Base-by-base conservation (phyloP, 1,284 basidiomycete species). In the Puccinia triticina region DNA sequence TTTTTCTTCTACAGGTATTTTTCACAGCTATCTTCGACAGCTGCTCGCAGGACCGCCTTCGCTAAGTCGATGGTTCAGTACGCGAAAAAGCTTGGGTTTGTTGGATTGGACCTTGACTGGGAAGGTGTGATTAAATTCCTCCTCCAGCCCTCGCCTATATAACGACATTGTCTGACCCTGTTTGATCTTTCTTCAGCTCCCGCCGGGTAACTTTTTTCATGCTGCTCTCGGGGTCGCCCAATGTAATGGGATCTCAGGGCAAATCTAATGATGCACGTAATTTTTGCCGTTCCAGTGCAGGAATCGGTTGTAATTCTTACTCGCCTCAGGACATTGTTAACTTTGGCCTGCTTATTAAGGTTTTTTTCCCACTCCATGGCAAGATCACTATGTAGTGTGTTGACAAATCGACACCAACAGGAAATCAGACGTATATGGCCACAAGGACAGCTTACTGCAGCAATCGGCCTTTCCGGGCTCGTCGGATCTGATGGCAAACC, bases 391-490 rank as follows among this genome's bases (percentile, higher is more conserved):
- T 32, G n/a, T 34, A 21, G 23, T 37, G 16, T 75, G 34, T 43
- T 43, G 32, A 73, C 11, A 10, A 53, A 29, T 48, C 29, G 8
- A 7, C 43, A 34, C 10, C 34, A 26, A 66, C 26, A 81, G 79
- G 79, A 81, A 64, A 64, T 81, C 29, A 69, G 71, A 21, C 43
- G 21, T 18, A 37, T 73, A 26, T 81, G 79, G 79, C 79, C 79
- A 21, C 26, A 81, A 53, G 79, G 29, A 0, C 34, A 59, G 43
- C 26, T 73, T 14, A 81, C 53, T 0, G 53, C 79, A 0, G 79
- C 69, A 1, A 61, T 74, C 4, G 79, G 69, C 37, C 21, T 79
- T 29, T 18, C 57, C 1, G 79, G 79, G 2, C 71, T 81, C 34
- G 37, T 48, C n/a, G 79, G 79, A 12, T 69, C 71, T 18, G 57